Percentiles rank a stretch among this genome's conserved stretches.
Conservation (phyloP, 1,284 basidiomycete species). For the Moesziomyces sp. region DNA sequence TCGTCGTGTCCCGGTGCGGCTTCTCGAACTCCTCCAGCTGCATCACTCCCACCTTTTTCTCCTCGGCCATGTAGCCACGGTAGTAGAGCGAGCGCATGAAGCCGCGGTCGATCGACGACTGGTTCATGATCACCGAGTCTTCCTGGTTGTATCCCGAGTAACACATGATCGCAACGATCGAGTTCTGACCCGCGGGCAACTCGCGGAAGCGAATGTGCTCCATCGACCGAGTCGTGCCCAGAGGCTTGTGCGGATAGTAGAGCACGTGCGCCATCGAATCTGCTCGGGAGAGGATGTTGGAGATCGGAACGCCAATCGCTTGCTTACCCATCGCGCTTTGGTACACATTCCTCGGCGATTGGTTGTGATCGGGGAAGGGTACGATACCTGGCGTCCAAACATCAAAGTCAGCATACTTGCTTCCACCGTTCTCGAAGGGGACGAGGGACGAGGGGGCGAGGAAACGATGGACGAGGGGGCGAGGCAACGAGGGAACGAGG, state of each 20-base stretch:
- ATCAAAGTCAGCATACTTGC: too few species aligned
- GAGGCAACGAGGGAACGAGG: too few species aligned
- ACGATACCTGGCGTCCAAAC: slow-evolving; percentile 74
- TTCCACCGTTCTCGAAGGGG: too few species aligned
- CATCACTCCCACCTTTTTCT: slow-evolving; percentile 94
- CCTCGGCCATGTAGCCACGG: slow-evolving; percentile 93
- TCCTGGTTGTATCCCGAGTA: slow-evolving; percentile 99
- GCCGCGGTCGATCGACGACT: slow-evolving; percentile 96
- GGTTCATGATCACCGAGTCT: slow-evolving; percentile 99
- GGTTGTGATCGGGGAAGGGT: slow-evolving; percentile 99
- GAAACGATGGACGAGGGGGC: too few species aligned
- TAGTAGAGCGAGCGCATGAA: slow-evolving; percentile 99
- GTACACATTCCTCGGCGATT: slow-evolving; percentile 99
- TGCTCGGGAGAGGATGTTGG: slow-evolving; percentile 90
- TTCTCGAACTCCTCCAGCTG: slow-evolving; percentile 91
- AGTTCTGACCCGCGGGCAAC: slow-evolving; percentile 96
- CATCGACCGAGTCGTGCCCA: slow-evolving; percentile 98
- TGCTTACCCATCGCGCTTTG: slow-evolving; percentile 93
- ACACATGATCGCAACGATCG: slow-evolving; percentile 96
- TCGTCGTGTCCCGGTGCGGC: slow-evolving; percentile 89
- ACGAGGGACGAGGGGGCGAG: too few species aligned
- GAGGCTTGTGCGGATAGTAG: slow-evolving; percentile 98
- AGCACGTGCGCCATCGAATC: slow-evolving; percentile 80
- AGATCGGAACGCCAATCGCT: slow-evolving; percentile 98
- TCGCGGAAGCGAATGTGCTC: slow-evolving; percentile 98